Evolutionary conservation across 2,329 filamentous ascomycete genomes (phyloP).

Genomic region (Gaeumannomyces tritici): DNA sequence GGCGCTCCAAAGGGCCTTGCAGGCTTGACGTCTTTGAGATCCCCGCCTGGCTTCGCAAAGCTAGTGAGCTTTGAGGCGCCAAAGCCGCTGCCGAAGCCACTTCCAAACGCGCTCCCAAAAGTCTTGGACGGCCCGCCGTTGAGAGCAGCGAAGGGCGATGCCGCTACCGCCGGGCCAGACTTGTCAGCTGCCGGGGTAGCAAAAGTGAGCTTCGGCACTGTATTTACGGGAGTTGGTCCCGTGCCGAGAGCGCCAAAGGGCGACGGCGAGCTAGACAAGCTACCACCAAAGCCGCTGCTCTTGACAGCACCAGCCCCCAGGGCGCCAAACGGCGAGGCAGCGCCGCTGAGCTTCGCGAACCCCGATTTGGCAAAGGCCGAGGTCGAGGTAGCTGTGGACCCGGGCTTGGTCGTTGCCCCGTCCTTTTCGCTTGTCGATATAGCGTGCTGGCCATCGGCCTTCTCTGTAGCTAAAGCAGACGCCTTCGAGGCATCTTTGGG

Average conservation of each 20-base stretch:
- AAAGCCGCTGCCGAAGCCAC: constrained; percentile 32
- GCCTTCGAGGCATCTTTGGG: constrained; percentile 5
- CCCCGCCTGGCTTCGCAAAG: constrained; percentile 58
- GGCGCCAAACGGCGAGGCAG: constrained; percentile 54
- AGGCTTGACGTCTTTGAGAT: constrained; percentile 44
- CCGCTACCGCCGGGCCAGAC: constrained; percentile 10
- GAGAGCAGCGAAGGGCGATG: constrained; percentile 39
- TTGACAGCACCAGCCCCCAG: constrained; percentile 33
- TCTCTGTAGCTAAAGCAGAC: constrained; percentile 10
- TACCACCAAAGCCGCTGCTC: constrained; percentile 39
- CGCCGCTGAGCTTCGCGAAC: constrained; percentile 55
- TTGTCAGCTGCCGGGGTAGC: constrained; percentile 19
- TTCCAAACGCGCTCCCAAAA: constrained; percentile 36
- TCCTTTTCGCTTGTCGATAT: constrained; percentile 5
- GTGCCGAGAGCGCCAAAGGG: constrained; percentile 24
- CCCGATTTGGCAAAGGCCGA: constrained; percentile 60
- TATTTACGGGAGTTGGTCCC: constrained; percentile 8
- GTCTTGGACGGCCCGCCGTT: constrained; percentile 22
- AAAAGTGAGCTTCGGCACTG: constrained; percentile 38
- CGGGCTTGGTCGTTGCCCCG: neutral
- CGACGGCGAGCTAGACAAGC: constrained; percentile 29
- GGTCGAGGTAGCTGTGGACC: constrained; percentile 28
- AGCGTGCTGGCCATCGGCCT: neutral
- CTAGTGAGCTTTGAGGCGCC: constrained; percentile 43
- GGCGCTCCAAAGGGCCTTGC: constrained; percentile 70